Evolutionary conservation across 208 protist genomes (phyloP), one percentile per base, ranked within the genome.

Genomic region (Leishmania martiniquensis): DNA sequence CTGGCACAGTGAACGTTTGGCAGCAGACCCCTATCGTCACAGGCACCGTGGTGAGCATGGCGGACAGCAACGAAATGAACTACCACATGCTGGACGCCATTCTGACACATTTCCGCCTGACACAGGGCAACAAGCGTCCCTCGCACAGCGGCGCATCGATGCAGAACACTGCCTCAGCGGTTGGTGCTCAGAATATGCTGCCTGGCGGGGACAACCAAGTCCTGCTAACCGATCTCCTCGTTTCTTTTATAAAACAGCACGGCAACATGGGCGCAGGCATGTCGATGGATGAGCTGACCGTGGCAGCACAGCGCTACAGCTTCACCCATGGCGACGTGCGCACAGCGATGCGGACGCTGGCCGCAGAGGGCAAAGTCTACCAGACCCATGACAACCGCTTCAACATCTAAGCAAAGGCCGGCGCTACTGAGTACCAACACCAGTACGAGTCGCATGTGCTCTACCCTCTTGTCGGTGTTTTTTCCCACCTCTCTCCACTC

Each of bases 41-140:
- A 0, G 94, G 94, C 54, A 95, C 89, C n/a, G 92, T 97, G 34
- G 85, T 89, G 17, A 83, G 85, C 59, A 87, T 96, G 45, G 88
- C 89, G 51, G 94, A 97, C 82, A 94, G 90, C 90, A 97, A 97
- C 71, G 94, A 97, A 75, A 82, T 97, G 70, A 96, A 93, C 80
- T 97, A 94, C 81, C 94, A 97, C 82, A 86, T 90, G 75, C 81
- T 97, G 37, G 94, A 97, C 63, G 91, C 86, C n/a, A 87, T 97
- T 39, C 89, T 97, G 20, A 96, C 92, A 13, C 94, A 97, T 78
- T 87, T 97, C 32, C 94, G 94, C 5, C 86, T 97, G 13, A 94
- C 90, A 47, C 78, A 85, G 52, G 93, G 93, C 51, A 88, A 90
- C 77, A 76, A 80, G 60, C 89, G 86, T 77, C n/a, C 80, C 51